phyloP scores from a whole-genome alignment of 2,329 filamentous ascomycete genomes.

The Talaromyces rugulosus region DNA sequence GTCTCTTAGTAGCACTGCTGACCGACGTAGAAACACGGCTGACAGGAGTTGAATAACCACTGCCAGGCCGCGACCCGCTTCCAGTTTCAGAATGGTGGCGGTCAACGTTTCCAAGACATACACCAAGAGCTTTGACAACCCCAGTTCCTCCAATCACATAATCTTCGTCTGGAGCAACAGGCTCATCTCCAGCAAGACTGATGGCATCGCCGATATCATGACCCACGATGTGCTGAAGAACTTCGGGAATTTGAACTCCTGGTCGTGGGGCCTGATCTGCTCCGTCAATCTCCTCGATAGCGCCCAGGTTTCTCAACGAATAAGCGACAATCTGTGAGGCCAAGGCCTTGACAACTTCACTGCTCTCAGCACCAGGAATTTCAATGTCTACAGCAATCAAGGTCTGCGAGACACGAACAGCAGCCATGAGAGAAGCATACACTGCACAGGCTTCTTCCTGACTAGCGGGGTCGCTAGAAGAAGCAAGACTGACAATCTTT shows the following conservation, averaged over 20 bases:
- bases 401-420: constrained; percentile 74
- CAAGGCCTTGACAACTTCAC: constrained; percentile 84
- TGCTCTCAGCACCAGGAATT: constrained; percentile 73
- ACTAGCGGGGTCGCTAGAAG: constrained; percentile 70
- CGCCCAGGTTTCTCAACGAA: constrained; percentile 82
- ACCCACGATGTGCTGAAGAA: constrained; percentile 82
- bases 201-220: constrained; percentile 53
- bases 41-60: constrained; percentile 53
- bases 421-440: constrained; percentile 86
- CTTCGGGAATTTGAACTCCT: constrained; percentile 67
- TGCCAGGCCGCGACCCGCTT: constrained; percentile 40
- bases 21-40: constrained; percentile 47
- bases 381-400: constrained; percentile 91
- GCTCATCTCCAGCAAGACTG: constrained; percentile 56
- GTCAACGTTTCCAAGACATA: constrained; percentile 78
- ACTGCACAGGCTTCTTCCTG: constrained; percentile 93
- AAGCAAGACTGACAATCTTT: constrained; percentile 60
- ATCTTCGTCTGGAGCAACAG: constrained; percentile 80
- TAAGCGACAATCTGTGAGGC: constrained; percentile 95
- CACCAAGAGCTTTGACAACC: constrained; percentile 87
- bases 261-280: constrained; percentile 44
- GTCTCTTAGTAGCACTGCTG: constrained; percentile 53
- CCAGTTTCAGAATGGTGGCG: constrained; percentile 44
- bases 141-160: constrained; percentile 95
- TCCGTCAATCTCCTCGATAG: constrained; percentile 53